Base-by-base conservation (phyloP, 2,329 filamentous ascomycete genomes). In the Alternaria alternata region DNA sequence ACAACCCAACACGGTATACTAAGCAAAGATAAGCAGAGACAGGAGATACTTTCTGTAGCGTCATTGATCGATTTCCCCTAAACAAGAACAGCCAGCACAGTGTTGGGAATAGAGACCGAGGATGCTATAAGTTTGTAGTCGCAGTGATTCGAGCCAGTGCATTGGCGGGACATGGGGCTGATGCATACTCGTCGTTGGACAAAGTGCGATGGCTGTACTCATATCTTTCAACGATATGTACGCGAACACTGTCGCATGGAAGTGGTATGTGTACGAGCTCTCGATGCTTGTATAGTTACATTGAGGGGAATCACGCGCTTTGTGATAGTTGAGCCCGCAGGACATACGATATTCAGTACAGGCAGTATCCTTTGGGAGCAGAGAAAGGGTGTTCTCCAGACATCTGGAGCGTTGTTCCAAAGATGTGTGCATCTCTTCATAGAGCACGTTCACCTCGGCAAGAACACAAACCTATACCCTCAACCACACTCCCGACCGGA, bases 401-500 rank as follows among this genome's bases (percentile, higher is more conserved):
- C 1, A n/a, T 1, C 20, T 49, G 20, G 12, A 5, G 4, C 30
- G 32, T n/a, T 38, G 30, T 14, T 22, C 9, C 14, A 14, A 22
- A 42, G 14, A 36, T 14, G 22, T 32, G 14, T n/a, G 16, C 16
- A 36, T 1, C 20, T 26, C 20, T 24, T 18, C 30, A 22, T 49
- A 49, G 5, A 24, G 46, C 14, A 12, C 26, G 14, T 36, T 38
- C 14, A 36, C 32, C 28, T 14, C 38, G 18, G 30, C 20, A 34
- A 26, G 32, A 39, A 14, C 24, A 22, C 30, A 18, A 46, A 32
- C 20, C 34, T 47, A 16, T 18, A 30, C 18, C 8, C 2, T 39
- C 30, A 53, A 53, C 38, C 24, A 34, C 4, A 14, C n/a, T 24
- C 55, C 7, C 46, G 34, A 43, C 54, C 53, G 62, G 62, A 60